phyloP scores from a whole-genome alignment of 2,329 filamentous ascomycete genomes.

The Xylariomycetidae sp. region DNA sequence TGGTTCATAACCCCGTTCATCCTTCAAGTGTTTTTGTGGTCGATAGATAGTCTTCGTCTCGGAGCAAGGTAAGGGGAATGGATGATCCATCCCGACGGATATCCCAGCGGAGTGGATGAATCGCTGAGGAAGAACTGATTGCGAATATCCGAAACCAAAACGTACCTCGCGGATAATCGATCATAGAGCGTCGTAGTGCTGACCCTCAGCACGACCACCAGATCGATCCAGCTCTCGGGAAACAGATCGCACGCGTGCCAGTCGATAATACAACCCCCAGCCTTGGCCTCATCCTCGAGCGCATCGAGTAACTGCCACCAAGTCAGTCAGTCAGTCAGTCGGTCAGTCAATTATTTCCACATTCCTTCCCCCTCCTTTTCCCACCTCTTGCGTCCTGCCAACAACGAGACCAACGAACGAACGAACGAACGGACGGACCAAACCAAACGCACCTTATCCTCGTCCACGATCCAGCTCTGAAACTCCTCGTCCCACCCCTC shows the following conservation, averaged over 20 bases:
- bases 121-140: no score
- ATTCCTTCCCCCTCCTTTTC: background rate
- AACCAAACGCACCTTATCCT: slow-evolving; percentile 69
- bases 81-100: no score
- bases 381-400: background rate
- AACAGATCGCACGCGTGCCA: slow-evolving; percentile 98
- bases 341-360: background rate
- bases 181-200: slow-evolving; percentile 81
- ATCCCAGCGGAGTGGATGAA: no score
- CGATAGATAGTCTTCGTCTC: background rate
- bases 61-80: background rate
- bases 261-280: slow-evolving; percentile 85
- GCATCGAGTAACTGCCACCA: slow-evolving; percentile 69
- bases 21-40: background rate
- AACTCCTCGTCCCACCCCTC: slow-evolving; percentile 84
- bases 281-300: slow-evolving; percentile 74
- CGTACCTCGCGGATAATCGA: slow-evolving; percentile 67
- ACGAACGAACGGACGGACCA: no score
- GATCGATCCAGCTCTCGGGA: slow-evolving; percentile 87
- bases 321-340: background rate
- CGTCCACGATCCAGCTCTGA: slow-evolving; percentile 88
- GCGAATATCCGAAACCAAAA: slow-evolving; percentile 3
- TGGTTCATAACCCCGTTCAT: no score
- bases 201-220: slow-evolving; percentile 85
- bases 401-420: slow-evolving; percentile 5